Conservation (phyloP, 1,139 yeast species). For the Suhomyces guaymorum region DNA sequence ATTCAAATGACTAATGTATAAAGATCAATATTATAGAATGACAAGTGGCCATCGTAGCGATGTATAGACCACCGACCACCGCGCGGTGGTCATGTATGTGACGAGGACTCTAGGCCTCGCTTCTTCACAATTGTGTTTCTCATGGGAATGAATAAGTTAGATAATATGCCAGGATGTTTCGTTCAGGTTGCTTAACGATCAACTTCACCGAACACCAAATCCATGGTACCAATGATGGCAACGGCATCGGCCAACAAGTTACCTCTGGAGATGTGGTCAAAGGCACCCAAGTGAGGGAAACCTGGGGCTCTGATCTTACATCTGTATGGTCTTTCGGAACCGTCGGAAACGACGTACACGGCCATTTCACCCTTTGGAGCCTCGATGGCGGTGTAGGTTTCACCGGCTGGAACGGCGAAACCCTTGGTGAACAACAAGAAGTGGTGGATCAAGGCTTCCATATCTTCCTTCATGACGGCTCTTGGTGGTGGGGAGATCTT, state of each 20-base stretch:
- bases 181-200: constrained; percentile 57
- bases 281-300: constrained; percentile 85
- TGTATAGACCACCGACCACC: constrained; percentile 2
- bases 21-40: constrained; percentile 10
- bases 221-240: constrained; percentile 94
- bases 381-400: constrained; percentile 88
- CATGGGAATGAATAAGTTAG: constrained; percentile 2
- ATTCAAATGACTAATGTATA: constrained; percentile 8
- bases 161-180: constrained; percentile 1
- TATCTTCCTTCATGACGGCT: constrained; percentile 81
- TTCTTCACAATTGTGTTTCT: too few species aligned
- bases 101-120: too few species aligned
- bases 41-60: too few species aligned
- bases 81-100: constrained; percentile 1
- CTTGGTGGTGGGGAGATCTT: constrained; percentile 85
- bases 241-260: constrained; percentile 91
- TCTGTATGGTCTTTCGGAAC: constrained; percentile 87
- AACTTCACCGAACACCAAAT: constrained; percentile 91
- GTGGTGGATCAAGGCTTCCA: constrained; percentile 91
- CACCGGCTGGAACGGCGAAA: constrained; percentile 86
- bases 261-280: constrained; percentile 83
- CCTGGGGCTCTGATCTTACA: constrained; percentile 95
- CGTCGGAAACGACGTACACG: constrained; percentile 85
- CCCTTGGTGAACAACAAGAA: constrained; percentile 87
- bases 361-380: constrained; percentile 98